A percentile compares a stretch with the other conserved stretches of the same genome.
Conservation (phyloP, 164 flowering plant species). For the Houttuynia cordata region DNA sequence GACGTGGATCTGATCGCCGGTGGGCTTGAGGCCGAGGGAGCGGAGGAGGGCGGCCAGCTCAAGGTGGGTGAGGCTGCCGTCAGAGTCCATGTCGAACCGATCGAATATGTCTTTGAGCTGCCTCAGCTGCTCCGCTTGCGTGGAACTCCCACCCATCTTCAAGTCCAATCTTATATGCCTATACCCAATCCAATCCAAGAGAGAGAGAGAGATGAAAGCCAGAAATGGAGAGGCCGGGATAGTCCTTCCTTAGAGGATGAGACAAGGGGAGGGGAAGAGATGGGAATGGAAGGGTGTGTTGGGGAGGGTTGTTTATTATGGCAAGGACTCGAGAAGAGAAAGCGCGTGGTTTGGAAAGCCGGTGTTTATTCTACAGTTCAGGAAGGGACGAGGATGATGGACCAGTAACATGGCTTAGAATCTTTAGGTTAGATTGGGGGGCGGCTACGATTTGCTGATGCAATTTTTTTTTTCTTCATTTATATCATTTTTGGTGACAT, state of each 20-base stretch:
- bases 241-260: neutral
- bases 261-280: no score
- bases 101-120: conserved; percentile 63
- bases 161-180: no score
- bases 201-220: neutral
- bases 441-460: neutral
- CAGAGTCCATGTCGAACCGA: conserved; percentile 81
- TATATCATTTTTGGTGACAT: no score
- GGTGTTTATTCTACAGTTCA: neutral
- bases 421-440: no score
- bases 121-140: conserved; percentile 40
- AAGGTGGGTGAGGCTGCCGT: conserved; percentile 82
- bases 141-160: neutral
- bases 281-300: neutral
- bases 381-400: neutral
- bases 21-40: conserved; percentile 66
- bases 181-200: neutral
- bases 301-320: neutral
- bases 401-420: neutral
- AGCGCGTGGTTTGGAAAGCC: neutral
- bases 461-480: no score
- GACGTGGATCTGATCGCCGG: conserved; percentile 58
- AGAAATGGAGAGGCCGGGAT: neutral
- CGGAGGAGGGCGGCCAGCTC: conserved; percentile 88
- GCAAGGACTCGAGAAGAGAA: neutral